phyloP scores from a whole-genome alignment of 2,329 filamentous ascomycete species.

The Hypoxylon sp. region DNA sequence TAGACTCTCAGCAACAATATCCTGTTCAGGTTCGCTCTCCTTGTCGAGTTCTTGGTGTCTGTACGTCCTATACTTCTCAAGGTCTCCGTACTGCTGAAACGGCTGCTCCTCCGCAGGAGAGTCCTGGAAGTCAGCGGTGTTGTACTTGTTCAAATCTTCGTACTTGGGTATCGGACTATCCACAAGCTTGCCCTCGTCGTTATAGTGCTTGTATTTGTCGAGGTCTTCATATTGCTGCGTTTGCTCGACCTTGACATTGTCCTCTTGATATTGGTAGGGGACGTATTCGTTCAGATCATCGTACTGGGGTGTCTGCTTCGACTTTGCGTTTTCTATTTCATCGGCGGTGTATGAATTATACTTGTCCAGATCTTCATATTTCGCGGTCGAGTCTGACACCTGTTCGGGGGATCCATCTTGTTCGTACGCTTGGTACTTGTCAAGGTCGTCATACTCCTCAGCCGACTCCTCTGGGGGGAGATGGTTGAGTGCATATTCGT shows the following conservation, averaged over 20 bases:
- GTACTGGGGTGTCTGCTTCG: background rate
- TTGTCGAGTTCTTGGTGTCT: slow-evolving; percentile 49
- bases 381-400: slow-evolving; percentile 20
- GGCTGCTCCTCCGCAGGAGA: slow-evolving; percentile 37
- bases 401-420: slow-evolving; percentile 38
- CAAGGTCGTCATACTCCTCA: slow-evolving; percentile 45
- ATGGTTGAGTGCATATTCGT: slow-evolving; percentile 46
- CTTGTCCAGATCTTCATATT: slow-evolving; percentile 53
- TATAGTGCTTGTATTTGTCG: slow-evolving; percentile 52
- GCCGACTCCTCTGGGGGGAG: slow-evolving; percentile 41
- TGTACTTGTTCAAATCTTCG: slow-evolving; percentile 53
- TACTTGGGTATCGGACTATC: slow-evolving; percentile 41
- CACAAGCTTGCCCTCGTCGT: slow-evolving; percentile 43
- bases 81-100: slow-evolving; percentile 50
- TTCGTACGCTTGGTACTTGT: slow-evolving; percentile 31
- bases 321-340: background rate
- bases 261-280: background rate
- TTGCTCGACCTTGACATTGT: background rate
- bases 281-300: background rate
- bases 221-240: slow-evolving; percentile 51
- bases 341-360: slow-evolving; percentile 23
- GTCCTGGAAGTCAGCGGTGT: slow-evolving; percentile 38
- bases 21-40: slow-evolving; percentile 41
- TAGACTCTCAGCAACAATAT: slow-evolving; percentile 48
- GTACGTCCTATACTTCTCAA: slow-evolving; percentile 51